phyloP scores from a whole-genome alignment of 148 eudicot genomes.

The Mesembryanthemum crystallinum region DNA sequence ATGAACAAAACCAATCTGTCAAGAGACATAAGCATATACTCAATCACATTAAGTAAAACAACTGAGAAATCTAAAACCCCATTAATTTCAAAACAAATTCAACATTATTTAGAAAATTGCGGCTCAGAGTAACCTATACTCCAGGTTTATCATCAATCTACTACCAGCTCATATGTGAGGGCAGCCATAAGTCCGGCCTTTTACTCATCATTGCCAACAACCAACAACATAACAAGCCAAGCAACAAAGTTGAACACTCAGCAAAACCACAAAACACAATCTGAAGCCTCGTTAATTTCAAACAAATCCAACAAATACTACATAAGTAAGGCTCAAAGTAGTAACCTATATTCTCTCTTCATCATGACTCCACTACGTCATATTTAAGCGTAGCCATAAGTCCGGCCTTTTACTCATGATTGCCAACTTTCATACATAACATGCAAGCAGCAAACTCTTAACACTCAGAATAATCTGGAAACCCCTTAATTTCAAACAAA shows the following conservation, averaged over 20 bases:
- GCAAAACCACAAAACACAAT: too few relatives aligned
- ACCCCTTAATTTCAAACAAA: too few relatives aligned
- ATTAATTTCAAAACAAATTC: background rate
- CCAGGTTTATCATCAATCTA: slow-evolving; percentile 27
- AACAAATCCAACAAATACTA: too few relatives aligned
- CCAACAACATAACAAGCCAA: too few relatives aligned
- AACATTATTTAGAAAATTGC: background rate
- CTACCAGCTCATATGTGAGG: slow-evolving; percentile 29
- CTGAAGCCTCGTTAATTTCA: too few relatives aligned
- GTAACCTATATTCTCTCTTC: too few relatives aligned
- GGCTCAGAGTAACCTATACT: slow-evolving; percentile 23
- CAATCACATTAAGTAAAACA: slow-evolving; percentile 8
- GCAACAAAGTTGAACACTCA: too few relatives aligned
- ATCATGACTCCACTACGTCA: too few relatives aligned
- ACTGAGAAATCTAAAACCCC: background rate
- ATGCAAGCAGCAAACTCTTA: too few relatives aligned
- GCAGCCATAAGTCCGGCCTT: slow-evolving; percentile 43
- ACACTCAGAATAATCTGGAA: too few relatives aligned
- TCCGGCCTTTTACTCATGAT: slow-evolving; percentile 26
- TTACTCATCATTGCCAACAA: slow-evolving; percentile 31
- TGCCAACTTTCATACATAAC: too few relatives aligned
- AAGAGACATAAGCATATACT: background rate
- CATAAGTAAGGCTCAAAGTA: too few relatives aligned
- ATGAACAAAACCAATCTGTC: slow-evolving; percentile 65
- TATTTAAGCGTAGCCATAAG: slow-evolving; percentile 30